Evolutionary conservation across 768 basidiomycete genomes (phyloP).

Genomic region (Coprinopsis cinerea): DNA sequence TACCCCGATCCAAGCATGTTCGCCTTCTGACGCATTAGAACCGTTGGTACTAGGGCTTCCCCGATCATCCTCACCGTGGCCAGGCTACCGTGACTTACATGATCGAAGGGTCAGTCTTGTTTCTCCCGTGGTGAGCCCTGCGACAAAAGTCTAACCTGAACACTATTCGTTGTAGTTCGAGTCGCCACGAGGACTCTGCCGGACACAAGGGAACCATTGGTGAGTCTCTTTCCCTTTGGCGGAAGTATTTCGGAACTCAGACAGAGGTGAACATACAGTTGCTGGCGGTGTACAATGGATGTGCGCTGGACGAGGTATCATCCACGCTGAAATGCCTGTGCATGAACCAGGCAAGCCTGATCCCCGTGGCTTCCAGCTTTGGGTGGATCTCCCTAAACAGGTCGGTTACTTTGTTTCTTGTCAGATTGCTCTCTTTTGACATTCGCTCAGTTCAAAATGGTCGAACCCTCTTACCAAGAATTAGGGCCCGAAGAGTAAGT

Average conservation of each 20-base stretch:
- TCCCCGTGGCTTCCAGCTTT: slow-evolving; percentile 82
- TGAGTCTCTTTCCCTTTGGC: slow-evolving; percentile 11
- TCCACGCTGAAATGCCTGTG: slow-evolving; percentile 88
- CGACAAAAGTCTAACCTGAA: background rate
- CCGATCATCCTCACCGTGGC: slow-evolving; percentile 90
- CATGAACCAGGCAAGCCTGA: slow-evolving; percentile 60
- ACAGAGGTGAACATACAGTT: slow-evolving; percentile 21
- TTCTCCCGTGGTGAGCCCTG: background rate
- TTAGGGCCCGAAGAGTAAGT: slow-evolving; percentile 56
- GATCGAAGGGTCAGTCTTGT: slow-evolving; percentile 58
- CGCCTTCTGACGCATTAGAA: background rate
- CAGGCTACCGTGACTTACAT: slow-evolving; percentile 89
- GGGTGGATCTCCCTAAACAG: slow-evolving; percentile 76
- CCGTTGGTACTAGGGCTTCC: slow-evolving; percentile 57
- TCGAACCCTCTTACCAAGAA: slow-evolving; percentile 83
- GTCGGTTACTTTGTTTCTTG: slow-evolving; percentile 23
- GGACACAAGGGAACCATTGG: slow-evolving; percentile 75
- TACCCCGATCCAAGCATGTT: slow-evolving; percentile 7
- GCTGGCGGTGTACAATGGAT: slow-evolving; percentile 95
- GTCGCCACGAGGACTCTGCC: slow-evolving; percentile 86
- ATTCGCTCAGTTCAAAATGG: slow-evolving; percentile 67
- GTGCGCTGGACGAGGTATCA: slow-evolving; percentile 77
- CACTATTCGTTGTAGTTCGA: slow-evolving; percentile 35
- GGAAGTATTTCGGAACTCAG: background rate
- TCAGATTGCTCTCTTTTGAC: background rate